Base-by-base conservation (phyloP, 208 protist species). In the Leishmania tropica region DNA sequence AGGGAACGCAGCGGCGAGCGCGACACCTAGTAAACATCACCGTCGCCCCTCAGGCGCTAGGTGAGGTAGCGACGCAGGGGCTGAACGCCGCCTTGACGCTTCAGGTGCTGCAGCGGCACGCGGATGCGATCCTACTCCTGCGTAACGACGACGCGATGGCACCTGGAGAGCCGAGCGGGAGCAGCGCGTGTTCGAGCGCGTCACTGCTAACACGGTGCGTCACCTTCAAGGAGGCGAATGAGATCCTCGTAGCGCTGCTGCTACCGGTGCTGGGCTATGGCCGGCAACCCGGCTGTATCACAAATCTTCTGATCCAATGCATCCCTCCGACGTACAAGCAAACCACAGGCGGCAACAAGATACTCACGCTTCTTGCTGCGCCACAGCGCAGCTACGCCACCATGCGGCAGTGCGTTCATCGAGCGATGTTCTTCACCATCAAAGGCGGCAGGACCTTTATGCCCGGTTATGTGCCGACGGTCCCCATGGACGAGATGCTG, bases 161-260 rank as follows among this genome's bases (percentile, higher is more conserved):
- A 37, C 85, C 85, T 31, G 85, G 82, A 3, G 85, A 91, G 56
- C 71, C 64, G 28, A 72, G 7, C 3, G 73, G 79, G 24, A 85
- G 76, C 79, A 89, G 85, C 74, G 81, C 83, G 11, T 83, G 80
- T 56, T 73, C 77, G 3, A 84, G 81, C 15, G 78, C 74, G 17
- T 87, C 88, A 0, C 65, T 91, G 37, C 54, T 96, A 19, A 81
- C 56, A 24, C 85, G 86, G 6, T 96, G 93, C 81, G 64, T 83
- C 31, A 96, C 95, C 24, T 97, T 96, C 83, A 89, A 90, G 71
- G 91, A 96, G 81, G 90, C 87, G 4, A 97, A 97, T 75, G 93
- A 96, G 85, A 86, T 95, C 8, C 87, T 97, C 35, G 89, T 96
- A 5, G 83, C 92, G 47, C 70, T 95, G 62, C 79, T 97, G 68